Evolutionary conservation across 1,284 basidiomycete species (phyloP).

Genomic region (Ceratobasidium sp.): DNA sequence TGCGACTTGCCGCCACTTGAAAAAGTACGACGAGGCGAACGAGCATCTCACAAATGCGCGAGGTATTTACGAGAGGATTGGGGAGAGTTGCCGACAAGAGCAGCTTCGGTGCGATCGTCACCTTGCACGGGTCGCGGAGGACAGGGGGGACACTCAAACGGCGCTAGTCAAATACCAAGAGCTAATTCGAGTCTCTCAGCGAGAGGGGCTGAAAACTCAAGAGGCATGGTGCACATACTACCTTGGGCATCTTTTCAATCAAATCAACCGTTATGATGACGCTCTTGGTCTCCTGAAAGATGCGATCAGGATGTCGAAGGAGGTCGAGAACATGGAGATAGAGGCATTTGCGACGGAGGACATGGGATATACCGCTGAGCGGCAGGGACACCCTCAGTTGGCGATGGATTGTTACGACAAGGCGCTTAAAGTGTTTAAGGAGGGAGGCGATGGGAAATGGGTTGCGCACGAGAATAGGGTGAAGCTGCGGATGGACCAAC

Average conservation of each 20-base stretch:
- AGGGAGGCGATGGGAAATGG: conserved; percentile 22
- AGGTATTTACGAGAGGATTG: conserved; percentile 15
- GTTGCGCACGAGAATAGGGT: conserved; percentile 19
- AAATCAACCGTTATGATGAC: conserved; percentile 14
- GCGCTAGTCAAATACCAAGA: conserved; percentile 8
- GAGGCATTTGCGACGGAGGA: conserved; percentile 40
- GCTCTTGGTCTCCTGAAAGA: conserved; percentile 1
- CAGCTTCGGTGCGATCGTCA: conserved; percentile 24
- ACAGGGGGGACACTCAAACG: conserved; percentile 9
- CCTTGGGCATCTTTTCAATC: conserved; percentile 27
- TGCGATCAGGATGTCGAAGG: not conserved
- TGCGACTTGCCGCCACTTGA: conserved; percentile 23
- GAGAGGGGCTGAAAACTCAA: not conserved
- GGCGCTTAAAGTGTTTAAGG: conserved; percentile 28
- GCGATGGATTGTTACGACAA: conserved; percentile 18
- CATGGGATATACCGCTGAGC: conserved; percentile 25
- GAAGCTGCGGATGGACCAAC: conserved; percentile 17
- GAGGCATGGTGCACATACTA: conserved; percentile 36
- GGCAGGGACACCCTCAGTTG: not conserved
- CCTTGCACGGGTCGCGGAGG: conserved; percentile 25
- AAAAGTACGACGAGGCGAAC: conserved; percentile 18
- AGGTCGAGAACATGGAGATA: not conserved
- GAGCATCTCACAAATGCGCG: conserved; percentile 26
- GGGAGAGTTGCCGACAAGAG: conserved; percentile 22
- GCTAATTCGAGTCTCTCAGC: not conserved